phyloP scores from a whole-genome alignment of 768 basidiomycete genomes.

The Trametopsis cervina region DNA sequence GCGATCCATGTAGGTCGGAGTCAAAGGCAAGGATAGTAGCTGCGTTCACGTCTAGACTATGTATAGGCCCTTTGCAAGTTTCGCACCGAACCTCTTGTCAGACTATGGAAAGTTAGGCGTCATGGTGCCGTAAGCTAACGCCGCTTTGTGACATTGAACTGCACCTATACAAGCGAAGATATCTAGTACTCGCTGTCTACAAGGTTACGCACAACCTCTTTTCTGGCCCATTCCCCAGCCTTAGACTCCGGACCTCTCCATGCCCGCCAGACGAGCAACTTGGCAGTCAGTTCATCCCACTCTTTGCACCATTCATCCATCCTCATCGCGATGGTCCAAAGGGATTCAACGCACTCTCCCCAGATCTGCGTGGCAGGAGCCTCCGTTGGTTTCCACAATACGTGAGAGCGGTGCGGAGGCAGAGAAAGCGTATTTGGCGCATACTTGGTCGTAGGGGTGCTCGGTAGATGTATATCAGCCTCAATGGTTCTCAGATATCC shows the following conservation, averaged over 20 bases:
- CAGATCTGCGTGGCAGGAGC: constrained; percentile 31
- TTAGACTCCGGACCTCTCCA: constrained; percentile 32
- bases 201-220: constrained; percentile 24
- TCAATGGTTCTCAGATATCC: constrained; percentile 1
- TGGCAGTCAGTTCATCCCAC: constrained; percentile 48
- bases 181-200: neutral
- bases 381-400: constrained; percentile 26
- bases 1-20: neutral
- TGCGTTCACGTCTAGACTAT: too few relatives aligned
- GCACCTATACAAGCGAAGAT: too few relatives aligned
- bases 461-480: neutral
- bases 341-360: constrained; percentile 44
- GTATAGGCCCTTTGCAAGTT: too few relatives aligned
- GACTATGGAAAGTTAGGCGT: too few relatives aligned
- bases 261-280: constrained; percentile 52
- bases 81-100: too few relatives aligned
- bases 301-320: constrained; percentile 21
- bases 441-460: neutral
- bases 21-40: too few relatives aligned
- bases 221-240: constrained; percentile 54
- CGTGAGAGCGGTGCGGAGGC: neutral
- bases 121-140: too few relatives aligned
- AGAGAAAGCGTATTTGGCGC: neutral
- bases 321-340: constrained; percentile 51
- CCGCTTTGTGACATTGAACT: too few relatives aligned